Evolutionary conservation across 2,329 filamentous ascomycete genomes (phyloP), one percentile per base, ranked within the genome.

Genomic region (Alternaria ventricosa): DNA sequence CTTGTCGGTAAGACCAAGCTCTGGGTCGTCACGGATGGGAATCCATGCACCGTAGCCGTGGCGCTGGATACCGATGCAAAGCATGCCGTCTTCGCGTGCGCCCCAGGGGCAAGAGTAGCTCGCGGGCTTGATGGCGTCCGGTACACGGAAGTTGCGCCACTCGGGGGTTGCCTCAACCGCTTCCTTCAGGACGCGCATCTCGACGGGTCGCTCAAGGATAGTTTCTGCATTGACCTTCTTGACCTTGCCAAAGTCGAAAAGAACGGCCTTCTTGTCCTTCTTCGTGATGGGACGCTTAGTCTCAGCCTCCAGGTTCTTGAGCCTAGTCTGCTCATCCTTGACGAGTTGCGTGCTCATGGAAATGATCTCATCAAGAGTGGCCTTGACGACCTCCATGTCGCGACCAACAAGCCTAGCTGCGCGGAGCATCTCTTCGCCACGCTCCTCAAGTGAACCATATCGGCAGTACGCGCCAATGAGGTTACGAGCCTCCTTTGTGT

Each of bases 211-310:
- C 71, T 98, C 95, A 11, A 97, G 89, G 58, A 97, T 92, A 0
- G 96, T 98, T 80, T 97, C 94, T 1, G 96, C 96, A 76, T 99
- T 99, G 74, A 97, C 88, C 72, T 97, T 94, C 81, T 97, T 97
- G 55, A 97, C 91, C 59, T 94, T 93, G 49, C 92, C 90, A 80
- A 94, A 97, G 77, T 98, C 94, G 73, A 99, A 97, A 47, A 99
- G 84, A 18, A 99, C 93, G 1, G 96, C 96, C 81, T 99, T 99
- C 80, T 93, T 93, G 78, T 99, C 96, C 80, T 99, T 99, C 84
- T 98, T 97, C 0, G 95, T 97, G 58, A 96, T 82, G 3, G 89
- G 87, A 78, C 96, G 96, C 75, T 93, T 93, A 0, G 88, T 86
- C 67, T 91, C 84, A 22, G 85, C 89, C 79, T 96, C 92, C 71